Base-by-base conservation (phyloP, 352 stramenopile genomes). In the Globisporangium acanthophoron region DNA sequence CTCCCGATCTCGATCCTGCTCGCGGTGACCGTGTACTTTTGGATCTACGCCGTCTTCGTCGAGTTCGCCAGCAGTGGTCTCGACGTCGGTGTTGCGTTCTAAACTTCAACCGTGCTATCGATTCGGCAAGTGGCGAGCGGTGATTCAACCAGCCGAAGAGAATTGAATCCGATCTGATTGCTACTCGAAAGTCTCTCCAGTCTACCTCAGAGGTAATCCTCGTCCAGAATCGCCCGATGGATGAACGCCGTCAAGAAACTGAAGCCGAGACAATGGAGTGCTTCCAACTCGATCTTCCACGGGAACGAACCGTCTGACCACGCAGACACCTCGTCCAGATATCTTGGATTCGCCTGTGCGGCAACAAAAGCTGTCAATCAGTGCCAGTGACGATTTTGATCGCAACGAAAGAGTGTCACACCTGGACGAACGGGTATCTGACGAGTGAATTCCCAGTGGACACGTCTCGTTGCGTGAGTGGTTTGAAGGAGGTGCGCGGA, bases 1-100 rank as follows among this genome's bases (percentile, higher is more conserved):
- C 70, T 99, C 37, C 97, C 97, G 9, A 99, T 99, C 54, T 95
- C 85, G 15, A 93, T 95, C 70, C 54, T 95, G 27, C 56, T 95
- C 29, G 76, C 83, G 7, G 83, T 90, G 6, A 71, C 66, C 29
- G 67, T 91, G 54, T 93, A 92, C 67, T 90, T 93, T 61, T 95
- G 85, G 85, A 74, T 90, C 66, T 74, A 77, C 31, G 53, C 70
- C 24, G 75, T 87, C 47, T 88, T 91, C 43, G 73, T 90, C 51
- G 78, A 87, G 3, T 94, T 87, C 62, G 64, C 70, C 1, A 75
- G 62, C 51, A 66, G 55, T 52, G 78, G 69, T 13, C 57, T 92
- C 15, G 59, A 67, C 40, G 20, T 69, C 29, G 67, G 78, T 8
- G 62, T 82, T 37, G 11, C 49, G 56, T 41, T 50, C 52, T 58